A percentile compares a stretch with the other conserved stretches of the same genome.
Conservation (phyloP, 441 rosid species). For the Cnidoscolus chayamansa region DNA sequence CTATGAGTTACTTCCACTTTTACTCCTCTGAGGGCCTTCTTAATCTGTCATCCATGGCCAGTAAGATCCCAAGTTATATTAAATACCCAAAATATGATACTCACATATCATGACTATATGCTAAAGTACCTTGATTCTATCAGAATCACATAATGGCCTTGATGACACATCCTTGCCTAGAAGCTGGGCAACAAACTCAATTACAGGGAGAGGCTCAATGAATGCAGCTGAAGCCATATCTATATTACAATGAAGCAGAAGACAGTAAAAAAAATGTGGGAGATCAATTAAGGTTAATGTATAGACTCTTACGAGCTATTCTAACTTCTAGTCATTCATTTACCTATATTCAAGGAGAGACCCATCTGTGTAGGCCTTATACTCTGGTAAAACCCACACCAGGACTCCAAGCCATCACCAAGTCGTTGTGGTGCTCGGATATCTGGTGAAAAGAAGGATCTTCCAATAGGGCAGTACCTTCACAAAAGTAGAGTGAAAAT, state of each 20-base stretch:
- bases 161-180: conserved; percentile 74
- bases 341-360: conserved; percentile 88
- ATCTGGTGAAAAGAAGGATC: conserved; percentile 90
- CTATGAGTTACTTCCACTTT: conserved; percentile 97
- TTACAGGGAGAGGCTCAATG: conserved; percentile 96
- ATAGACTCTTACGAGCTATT: neutral
- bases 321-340: neutral
- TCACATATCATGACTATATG: conserved; percentile 3
- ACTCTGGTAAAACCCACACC: conserved; percentile 98
- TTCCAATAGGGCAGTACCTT: conserved; percentile 79
- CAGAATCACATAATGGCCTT: conserved; percentile 88
- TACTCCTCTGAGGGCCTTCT: conserved; percentile 90
- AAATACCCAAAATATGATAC: conserved; percentile 16
- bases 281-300: neutral
- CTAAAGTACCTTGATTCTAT: conserved; percentile 73
- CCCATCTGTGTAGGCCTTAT: conserved; percentile 99
- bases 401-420: conserved; percentile 95
- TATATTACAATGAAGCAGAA: conserved; percentile 19
- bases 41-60: conserved; percentile 49
- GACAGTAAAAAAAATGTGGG: conserved; percentile 1
- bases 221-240: conserved; percentile 99
- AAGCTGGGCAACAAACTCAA: conserved; percentile 91
- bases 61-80: conserved; percentile 16
- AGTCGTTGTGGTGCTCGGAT: conserved; percentile 71
- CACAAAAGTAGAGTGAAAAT: conserved; percentile 14